Percentiles rank a stretch among this genome's conserved stretches.
phyloP scores from a whole-genome alignment of 768 basidiomycete genomes.

The Lepiota brunneoincarnata region DNA sequence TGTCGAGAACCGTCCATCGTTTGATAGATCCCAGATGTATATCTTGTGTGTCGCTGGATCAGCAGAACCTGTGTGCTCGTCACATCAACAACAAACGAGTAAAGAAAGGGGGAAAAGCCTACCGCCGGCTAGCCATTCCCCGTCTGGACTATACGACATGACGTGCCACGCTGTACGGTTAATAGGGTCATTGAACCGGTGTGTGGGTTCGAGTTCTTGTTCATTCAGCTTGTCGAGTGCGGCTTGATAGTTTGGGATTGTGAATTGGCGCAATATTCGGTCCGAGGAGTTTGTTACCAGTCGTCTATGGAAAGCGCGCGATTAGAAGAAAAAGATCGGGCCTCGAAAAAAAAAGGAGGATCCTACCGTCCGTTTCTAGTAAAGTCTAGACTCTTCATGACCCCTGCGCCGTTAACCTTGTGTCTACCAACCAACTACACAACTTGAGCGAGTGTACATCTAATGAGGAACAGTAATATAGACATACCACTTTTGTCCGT shows the following conservation, averaged over 20 bases:
- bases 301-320: conserved; percentile 36
- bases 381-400: conserved; percentile 84
- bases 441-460: not conserved
- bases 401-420: conserved; percentile 66
- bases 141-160: conserved; percentile 89
- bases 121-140: conserved; percentile 94
- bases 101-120: conserved; percentile 12
- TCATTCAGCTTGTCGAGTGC: conserved; percentile 34
- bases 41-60: conserved; percentile 93
- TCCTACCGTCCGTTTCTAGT: conserved; percentile 76
- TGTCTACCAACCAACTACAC: conserved; percentile 75
- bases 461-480: not conserved
- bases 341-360: not conserved
- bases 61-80: conserved; percentile 64
- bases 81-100: not conserved
- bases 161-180: conserved; percentile 92
- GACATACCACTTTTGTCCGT: conserved; percentile 69
- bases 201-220: conserved; percentile 73
- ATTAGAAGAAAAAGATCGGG: not conserved
- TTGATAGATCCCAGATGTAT: conserved; percentile 94
- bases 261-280: conserved; percentile 85
- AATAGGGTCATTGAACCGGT: conserved; percentile 84
- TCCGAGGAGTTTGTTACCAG: conserved; percentile 94
- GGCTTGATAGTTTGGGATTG: conserved; percentile 52
- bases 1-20: conserved; percentile 81